A percentile compares a stretch with the other conserved stretches of the same genome.
phyloP scores from a whole-genome alignment of 2,329 filamentous ascomycete genomes.

The Purpureocillium lavendulum region DNA sequence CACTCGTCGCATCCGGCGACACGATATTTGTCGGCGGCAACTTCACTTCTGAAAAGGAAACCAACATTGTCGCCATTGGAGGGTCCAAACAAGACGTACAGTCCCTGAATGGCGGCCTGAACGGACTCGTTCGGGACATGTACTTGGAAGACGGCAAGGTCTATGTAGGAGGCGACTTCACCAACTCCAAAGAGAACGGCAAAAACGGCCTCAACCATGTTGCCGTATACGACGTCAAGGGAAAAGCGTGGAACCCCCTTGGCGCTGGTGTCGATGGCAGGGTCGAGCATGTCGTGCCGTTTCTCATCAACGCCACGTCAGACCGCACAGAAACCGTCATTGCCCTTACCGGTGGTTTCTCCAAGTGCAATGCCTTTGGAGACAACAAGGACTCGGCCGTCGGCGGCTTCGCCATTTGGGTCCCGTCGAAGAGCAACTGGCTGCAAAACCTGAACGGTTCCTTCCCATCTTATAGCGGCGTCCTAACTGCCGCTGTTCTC shows the following conservation, averaged over 20 bases:
- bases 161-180: slow-evolving; percentile 82
- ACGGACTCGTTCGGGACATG: slow-evolving; percentile 68
- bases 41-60: slow-evolving; percentile 60
- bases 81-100: slow-evolving; percentile 50
- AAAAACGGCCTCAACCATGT: slow-evolving; percentile 63
- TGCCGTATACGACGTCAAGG: slow-evolving; percentile 63
- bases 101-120: slow-evolving; percentile 63
- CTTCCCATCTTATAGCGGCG: slow-evolving; percentile 60
- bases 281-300: slow-evolving; percentile 65
- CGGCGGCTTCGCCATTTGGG: slow-evolving; percentile 82
- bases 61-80: slow-evolving; percentile 71
- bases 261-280: slow-evolving; percentile 79
- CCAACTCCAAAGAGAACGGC: slow-evolving; percentile 55
- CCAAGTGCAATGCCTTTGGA: slow-evolving; percentile 59
- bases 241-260: slow-evolving; percentile 66
- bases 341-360: slow-evolving; percentile 74
- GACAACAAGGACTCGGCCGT: slow-evolving; percentile 52
- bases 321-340: slow-evolving; percentile 64
- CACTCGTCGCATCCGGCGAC: slow-evolving; percentile 57
- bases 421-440: slow-evolving; percentile 80
- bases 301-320: slow-evolving; percentile 69
- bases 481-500: slow-evolving; percentile 61
- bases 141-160: slow-evolving; percentile 57
- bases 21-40: slow-evolving; percentile 74
- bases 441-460: slow-evolving; percentile 65